Conservation (phyloP, 306 rosid species). For the Trifolium repens region DNA sequence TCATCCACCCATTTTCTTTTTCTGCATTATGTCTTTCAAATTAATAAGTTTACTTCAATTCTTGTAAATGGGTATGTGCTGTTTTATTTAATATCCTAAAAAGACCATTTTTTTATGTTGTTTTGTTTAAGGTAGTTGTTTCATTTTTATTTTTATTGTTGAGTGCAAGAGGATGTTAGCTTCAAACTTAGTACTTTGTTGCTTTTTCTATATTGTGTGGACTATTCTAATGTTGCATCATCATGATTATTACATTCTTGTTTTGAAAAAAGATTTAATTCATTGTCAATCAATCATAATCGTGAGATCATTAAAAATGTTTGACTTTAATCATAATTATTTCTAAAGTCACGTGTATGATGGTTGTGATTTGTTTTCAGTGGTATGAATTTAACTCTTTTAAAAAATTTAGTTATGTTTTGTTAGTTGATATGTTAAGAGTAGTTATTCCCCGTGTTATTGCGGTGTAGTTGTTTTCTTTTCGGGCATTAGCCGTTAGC, state of each 20-base stretch:
- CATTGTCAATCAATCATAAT: neutral
- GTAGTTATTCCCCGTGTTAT: no score
- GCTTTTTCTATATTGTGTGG: constrained; percentile 28
- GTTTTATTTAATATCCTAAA: constrained; percentile 18
- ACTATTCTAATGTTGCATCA: constrained; percentile 29
- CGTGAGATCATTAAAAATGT: neutral
- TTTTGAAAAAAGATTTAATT: neutral
- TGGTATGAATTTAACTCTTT: neutral
- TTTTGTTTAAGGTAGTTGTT: neutral
- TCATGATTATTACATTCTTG: constrained; percentile 31
- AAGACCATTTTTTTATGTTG: neutral
- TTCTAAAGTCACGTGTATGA: no score
- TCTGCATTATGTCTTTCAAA: constrained; percentile 18
- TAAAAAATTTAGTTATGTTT: no score
- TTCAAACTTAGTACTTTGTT: neutral
- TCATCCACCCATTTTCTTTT: constrained; percentile 41
- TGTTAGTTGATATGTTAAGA: no score
- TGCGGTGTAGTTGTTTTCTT: no score
- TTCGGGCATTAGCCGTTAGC: no score
- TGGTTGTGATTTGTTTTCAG: neutral
- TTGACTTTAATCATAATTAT: neutral
- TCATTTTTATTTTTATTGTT: constrained; percentile 2
- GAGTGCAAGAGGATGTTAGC: constrained; percentile 6
- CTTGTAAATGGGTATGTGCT: constrained; percentile 30
- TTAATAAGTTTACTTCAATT: constrained; percentile 16